Percentiles rank a stretch among this genome's conserved stretches.
Evolutionary conservation across 495 filamentous ascomycete genomes (phyloP).

Genomic region (Xylaria venustula): DNA sequence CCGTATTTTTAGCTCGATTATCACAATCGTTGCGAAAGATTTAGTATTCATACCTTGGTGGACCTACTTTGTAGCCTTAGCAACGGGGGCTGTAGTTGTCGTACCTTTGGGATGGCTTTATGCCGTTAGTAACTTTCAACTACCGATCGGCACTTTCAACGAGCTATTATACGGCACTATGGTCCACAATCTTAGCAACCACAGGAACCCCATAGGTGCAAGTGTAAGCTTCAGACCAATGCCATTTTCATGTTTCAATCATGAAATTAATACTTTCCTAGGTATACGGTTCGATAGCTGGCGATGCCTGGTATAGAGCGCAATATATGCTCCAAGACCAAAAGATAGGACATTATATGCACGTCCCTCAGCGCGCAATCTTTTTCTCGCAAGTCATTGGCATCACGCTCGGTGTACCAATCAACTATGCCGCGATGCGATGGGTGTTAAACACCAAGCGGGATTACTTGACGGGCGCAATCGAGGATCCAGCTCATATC

Average conservation of each 20-base stretch:
- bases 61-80: constrained; percentile 54
- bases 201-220: constrained; percentile 53
- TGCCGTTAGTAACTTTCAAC: constrained; percentile 54
- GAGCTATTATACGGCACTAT: constrained; percentile 58
- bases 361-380: constrained; percentile 54
- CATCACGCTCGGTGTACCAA: constrained; percentile 46
- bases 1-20: constrained; percentile 29
- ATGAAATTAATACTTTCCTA: constrained; percentile 1
- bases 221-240: constrained; percentile 26
- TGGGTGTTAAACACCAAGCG: constrained; percentile 50
- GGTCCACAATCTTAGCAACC: constrained; percentile 45
- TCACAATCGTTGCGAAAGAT: constrained; percentile 45
- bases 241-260: too few relatives aligned
- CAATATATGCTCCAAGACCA: constrained; percentile 55
- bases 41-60: constrained; percentile 57
- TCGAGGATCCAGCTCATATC: constrained; percentile 52
- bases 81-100: constrained; percentile 50
- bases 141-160: constrained; percentile 54
- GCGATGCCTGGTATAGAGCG: constrained; percentile 51
- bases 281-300: constrained; percentile 52
- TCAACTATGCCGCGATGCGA: constrained; percentile 46
- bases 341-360: constrained; percentile 58
- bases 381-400: constrained; percentile 60
- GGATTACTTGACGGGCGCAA: constrained; percentile 50
- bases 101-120: constrained; percentile 57